Conservation (phyloP, 208 protist species). For the Giardia duodenalis region DNA sequence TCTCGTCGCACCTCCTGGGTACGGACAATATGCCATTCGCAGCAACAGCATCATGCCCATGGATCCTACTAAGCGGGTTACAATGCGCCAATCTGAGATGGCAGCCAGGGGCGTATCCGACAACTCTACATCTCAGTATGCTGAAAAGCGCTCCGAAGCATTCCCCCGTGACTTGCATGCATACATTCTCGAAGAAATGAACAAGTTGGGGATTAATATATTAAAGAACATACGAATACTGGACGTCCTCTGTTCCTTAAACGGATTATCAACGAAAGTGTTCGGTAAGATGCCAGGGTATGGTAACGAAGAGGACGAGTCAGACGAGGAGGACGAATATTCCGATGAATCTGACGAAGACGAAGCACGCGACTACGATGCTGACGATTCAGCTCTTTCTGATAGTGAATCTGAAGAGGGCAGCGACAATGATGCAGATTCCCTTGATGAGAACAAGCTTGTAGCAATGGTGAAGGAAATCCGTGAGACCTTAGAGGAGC, state of each 20-base stretch:
- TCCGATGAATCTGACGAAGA: neutral
- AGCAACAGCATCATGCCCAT: neutral
- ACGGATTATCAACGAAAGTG: neutral
- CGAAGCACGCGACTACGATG: neutral
- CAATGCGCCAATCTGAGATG: neutral
- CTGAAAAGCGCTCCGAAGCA: neutral
- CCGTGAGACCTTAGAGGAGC: neutral
- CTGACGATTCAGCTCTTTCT: neutral
- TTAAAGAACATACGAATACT: conserved; percentile 8
- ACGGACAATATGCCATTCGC: neutral
- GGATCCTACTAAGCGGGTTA: neutral
- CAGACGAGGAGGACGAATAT: neutral
- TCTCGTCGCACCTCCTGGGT: neutral
- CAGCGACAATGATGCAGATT: neutral
- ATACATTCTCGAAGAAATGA: neutral
- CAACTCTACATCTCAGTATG: conserved; percentile 6
- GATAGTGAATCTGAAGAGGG: neutral
- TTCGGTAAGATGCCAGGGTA: neutral
- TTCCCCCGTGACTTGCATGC: conserved; percentile 1
- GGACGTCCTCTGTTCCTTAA: conserved; percentile 1
- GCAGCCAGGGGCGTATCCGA: neutral
- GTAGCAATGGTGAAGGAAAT: neutral
- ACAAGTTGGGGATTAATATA: neutral
- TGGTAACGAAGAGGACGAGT: neutral
- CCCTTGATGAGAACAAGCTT: neutral